phyloP scores from a whole-genome alignment of 768 basidiomycete species.

The Lyophyllum atratum region DNA sequence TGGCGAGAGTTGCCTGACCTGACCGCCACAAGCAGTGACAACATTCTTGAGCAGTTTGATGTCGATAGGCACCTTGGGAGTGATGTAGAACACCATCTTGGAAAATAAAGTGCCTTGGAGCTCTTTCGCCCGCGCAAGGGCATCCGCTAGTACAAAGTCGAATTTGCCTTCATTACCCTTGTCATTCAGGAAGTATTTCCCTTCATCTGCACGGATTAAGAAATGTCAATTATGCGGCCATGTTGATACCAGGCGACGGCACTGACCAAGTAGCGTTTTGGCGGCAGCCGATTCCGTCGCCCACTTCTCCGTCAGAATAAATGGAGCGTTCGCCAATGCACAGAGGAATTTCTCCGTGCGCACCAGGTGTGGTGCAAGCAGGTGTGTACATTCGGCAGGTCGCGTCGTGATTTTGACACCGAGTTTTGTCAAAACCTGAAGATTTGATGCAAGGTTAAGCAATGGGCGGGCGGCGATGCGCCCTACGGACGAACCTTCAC shows the following conservation, averaged over 20 bases:
- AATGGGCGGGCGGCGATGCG: background rate
- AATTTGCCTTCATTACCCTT: constrained; percentile 64
- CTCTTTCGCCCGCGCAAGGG: constrained; percentile 58
- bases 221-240: background rate
- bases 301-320: constrained; percentile 72
- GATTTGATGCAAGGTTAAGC: background rate
- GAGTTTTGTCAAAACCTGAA: constrained; percentile 60
- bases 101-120: constrained; percentile 57
- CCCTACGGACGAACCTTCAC: constrained; percentile 48
- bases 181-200: constrained; percentile 62
- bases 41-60: constrained; percentile 67
- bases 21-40: constrained; percentile 69
- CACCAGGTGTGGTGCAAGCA: constrained; percentile 67
- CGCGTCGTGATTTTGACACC: constrained; percentile 67
- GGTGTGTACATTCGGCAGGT: constrained; percentile 74
- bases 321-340: constrained; percentile 64
- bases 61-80: constrained; percentile 61
- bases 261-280: constrained; percentile 66
- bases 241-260: background rate
- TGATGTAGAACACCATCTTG: constrained; percentile 74
- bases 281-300: constrained; percentile 56
- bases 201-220: constrained; percentile 51
- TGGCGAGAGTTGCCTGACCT: constrained; percentile 51
- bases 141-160: constrained; percentile 61
- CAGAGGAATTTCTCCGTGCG: constrained; percentile 90